Conservation (phyloP, 352 stramenopile species). For the Thraustotheca clavata region DNA sequence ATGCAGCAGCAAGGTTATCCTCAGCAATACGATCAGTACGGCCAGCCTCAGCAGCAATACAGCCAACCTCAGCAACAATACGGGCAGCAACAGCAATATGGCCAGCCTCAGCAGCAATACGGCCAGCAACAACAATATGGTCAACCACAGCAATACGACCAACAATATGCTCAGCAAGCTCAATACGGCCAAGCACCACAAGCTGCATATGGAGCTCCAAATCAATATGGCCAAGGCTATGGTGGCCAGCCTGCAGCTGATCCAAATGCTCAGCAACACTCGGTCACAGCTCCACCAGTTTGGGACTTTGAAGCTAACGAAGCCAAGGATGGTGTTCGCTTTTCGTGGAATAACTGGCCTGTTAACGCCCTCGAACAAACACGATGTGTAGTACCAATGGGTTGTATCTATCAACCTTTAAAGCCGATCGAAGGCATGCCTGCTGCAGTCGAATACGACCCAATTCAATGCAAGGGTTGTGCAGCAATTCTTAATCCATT, state of each 20-base stretch:
- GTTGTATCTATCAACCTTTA: conserved; percentile 93
- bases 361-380: conserved; percentile 96
- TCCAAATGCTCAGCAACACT: conserved; percentile 28
- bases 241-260: conserved; percentile 21
- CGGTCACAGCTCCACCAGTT: conserved; percentile 66
- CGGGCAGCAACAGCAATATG: conserved; percentile 28
- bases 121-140: conserved; percentile 22
- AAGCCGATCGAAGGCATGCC: conserved; percentile 95
- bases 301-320: conserved; percentile 83
- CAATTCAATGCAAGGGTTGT: conserved; percentile 97
- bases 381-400: conserved; percentile 94
- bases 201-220: conserved; percentile 2
- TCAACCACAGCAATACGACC: conserved; percentile 2
- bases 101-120: conserved; percentile 25
- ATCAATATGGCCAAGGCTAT: conserved; percentile 1
- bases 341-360: conserved; percentile 99
- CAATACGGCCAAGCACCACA: conserved; percentile 22
- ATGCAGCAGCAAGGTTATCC: conserved; percentile 1
- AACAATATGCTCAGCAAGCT: conserved; percentile 19
- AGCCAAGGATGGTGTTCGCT: conserved; percentile 90
- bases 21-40: conserved; percentile 40
- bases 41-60: conserved; percentile 42
- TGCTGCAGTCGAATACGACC: conserved; percentile 94
- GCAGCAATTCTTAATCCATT: conserved; percentile 97
- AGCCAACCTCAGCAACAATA: conserved; percentile 30